phyloP scores from a whole-genome alignment of 208 protist genomes.

The Vickermania spadyakhi region DNA sequence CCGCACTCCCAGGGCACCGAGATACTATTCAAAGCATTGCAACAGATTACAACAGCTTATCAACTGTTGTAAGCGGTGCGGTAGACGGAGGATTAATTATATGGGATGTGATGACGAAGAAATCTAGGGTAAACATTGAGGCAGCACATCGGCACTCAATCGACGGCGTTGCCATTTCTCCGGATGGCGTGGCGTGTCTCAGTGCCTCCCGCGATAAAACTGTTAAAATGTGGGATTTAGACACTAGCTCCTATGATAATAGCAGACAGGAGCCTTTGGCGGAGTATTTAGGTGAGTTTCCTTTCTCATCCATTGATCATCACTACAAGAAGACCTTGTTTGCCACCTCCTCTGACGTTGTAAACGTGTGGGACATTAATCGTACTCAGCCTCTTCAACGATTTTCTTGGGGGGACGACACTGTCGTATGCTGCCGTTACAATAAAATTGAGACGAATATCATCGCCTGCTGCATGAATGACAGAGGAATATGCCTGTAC shows the following conservation, averaged over 20 bases:
- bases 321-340: constrained; percentile 85
- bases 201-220: constrained; percentile 93
- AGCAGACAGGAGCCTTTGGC: constrained; percentile 53
- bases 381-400: constrained; percentile 89
- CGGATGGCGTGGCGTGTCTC: constrained; percentile 88
- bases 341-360: constrained; percentile 89
- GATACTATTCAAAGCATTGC: constrained; percentile 91
- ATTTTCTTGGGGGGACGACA: constrained; percentile 94
- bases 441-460: constrained; percentile 92
- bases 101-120: constrained; percentile 82
- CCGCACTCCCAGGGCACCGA: constrained; percentile 77
- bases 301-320: constrained; percentile 93
- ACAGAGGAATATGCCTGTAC: constrained; percentile 93
- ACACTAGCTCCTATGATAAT: constrained; percentile 28
- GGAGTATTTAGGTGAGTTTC: constrained; percentile 86
- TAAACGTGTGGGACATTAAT: constrained; percentile 90
- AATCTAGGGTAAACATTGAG: constrained; percentile 41
- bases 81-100: constrained; percentile 87
- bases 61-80: constrained; percentile 73
- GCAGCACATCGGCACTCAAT: constrained; percentile 92
- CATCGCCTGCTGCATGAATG: constrained; percentile 85
- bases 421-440: constrained; percentile 83
- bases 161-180: constrained; percentile 85
- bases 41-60: constrained; percentile 78
- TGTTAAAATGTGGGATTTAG: constrained; percentile 94